Percentiles rank a stretch among this genome's conserved stretches.
Evolutionary conservation across 768 basidiomycete genomes (phyloP).

Genomic region (Termitomyces sp.): DNA sequence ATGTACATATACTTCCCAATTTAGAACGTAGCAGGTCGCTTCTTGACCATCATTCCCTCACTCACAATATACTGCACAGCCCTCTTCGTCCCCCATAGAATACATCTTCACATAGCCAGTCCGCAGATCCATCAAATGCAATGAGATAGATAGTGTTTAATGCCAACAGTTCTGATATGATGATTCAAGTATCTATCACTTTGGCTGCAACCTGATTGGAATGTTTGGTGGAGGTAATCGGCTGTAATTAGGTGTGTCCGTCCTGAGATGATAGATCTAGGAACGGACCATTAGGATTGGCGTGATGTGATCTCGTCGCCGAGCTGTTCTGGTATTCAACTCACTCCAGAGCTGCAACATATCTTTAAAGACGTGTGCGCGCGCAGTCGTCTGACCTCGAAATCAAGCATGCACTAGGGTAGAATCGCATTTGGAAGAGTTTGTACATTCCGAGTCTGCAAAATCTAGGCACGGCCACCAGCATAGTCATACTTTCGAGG

Average conservation of each 20-base stretch:
- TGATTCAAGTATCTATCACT: too few relatives aligned
- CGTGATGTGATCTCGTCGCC: slow-evolving; percentile 11
- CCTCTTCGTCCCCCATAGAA: neutral
- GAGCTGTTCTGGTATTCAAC: neutral
- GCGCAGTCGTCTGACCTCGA: slow-evolving; percentile 16
- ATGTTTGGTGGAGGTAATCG: slow-evolving; percentile 5
- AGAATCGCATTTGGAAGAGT: neutral
- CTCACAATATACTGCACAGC: slow-evolving; percentile 6
- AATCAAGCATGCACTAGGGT: neutral
- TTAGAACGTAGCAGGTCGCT: slow-evolving; percentile 8
- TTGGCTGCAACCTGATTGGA: neutral
- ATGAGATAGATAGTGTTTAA: neutral
- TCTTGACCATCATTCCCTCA: slow-evolving; percentile 7
- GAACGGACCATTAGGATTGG: slow-evolving; percentile 13
- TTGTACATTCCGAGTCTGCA: too few relatives aligned
- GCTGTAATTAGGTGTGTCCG: neutral
- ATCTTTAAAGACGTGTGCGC: neutral
- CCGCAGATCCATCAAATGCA: slow-evolving; percentile 5
- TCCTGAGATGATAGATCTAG: slow-evolving; percentile 11
- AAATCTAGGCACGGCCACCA: too few relatives aligned
- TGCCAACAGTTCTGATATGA: neutral
- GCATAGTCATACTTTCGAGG: neutral
- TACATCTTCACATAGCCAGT: neutral
- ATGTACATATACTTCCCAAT: slow-evolving; percentile 12
- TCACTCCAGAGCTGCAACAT: neutral